Percentiles rank a stretch among this genome's conserved stretches.
phyloP scores from a whole-genome alignment of 202 grass and related monocot species.

The Digitaria exilis region DNA sequence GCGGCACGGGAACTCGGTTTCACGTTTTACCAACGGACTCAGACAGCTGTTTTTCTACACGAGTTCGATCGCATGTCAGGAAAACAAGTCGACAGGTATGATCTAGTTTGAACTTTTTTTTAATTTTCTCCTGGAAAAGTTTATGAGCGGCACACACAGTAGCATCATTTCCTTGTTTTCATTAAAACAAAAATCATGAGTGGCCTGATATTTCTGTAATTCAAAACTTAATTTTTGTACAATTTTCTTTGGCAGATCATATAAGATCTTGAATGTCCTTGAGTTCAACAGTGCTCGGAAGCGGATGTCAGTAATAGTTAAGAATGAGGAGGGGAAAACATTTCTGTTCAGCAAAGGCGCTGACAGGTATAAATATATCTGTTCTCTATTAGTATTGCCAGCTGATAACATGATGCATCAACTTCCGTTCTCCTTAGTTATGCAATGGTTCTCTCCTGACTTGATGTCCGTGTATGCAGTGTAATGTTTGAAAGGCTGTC shows the following conservation, averaged over 20 bases:
- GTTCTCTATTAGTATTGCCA: neutral
- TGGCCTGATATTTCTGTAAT: neutral
- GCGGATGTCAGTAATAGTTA: slow-evolving; percentile 76
- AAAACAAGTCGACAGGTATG: slow-evolving; percentile 69
- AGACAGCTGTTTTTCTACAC: slow-evolving; percentile 55
- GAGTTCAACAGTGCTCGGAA: slow-evolving; percentile 72
- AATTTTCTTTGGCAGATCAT: slow-evolving; percentile 38
- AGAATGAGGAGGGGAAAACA: slow-evolving; percentile 55
- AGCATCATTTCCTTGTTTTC: neutral
- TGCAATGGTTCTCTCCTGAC: slow-evolving; percentile 17
- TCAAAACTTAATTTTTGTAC: neutral
- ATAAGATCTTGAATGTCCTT: slow-evolving; percentile 64
- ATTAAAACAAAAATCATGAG: neutral
- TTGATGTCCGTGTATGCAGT: slow-evolving; percentile 48
- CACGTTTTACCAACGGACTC: slow-evolving; percentile 83
- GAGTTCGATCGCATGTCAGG: slow-evolving; percentile 60
- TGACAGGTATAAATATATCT: slow-evolving; percentile 57
- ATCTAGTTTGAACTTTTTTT: neutral
- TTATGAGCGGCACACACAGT: neutral
- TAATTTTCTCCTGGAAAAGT: neutral
- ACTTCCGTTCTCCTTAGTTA: neutral
- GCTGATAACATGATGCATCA: slow-evolving; percentile 11
- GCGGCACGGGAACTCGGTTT: slow-evolving; percentile 82
- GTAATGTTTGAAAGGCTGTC: slow-evolving; percentile 89
- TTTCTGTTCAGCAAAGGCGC: slow-evolving; percentile 69